Percentiles rank a stretch among this genome's conserved stretches.
Evolutionary conservation across 2,329 filamentous ascomycete species (phyloP).

Genomic region (Colletotrichum phormii): DNA sequence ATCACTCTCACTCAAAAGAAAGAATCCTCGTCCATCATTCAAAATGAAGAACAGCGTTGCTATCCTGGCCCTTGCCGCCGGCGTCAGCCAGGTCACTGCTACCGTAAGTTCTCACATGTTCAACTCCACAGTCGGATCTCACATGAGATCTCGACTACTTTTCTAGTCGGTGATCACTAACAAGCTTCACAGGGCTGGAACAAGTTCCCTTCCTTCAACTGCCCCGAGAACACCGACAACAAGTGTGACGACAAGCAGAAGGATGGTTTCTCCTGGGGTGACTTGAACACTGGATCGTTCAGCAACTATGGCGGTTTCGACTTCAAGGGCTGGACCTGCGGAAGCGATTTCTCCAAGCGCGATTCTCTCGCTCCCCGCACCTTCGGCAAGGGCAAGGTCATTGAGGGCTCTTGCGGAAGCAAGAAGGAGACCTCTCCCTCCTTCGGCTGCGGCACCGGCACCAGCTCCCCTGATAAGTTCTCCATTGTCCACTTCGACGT

Average conservation of each 20-base stretch:
- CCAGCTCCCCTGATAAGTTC: constrained; percentile 66
- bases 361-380: constrained; percentile 64
- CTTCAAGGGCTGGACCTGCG: constrained; percentile 80
- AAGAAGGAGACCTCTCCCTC: constrained; percentile 64
- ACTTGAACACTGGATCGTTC: constrained; percentile 72
- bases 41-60: constrained; percentile 65
- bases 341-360: constrained; percentile 68
- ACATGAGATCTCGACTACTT: background rate
- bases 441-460: constrained; percentile 63
- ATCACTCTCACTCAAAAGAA: constrained; percentile 18
- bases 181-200: constrained; percentile 31
- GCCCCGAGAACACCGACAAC: constrained; percentile 80
- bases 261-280: constrained; percentile 77
- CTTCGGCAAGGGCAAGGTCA: constrained; percentile 66
- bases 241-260: constrained; percentile 78
- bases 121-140: constrained; percentile 32
- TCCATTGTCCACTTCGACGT: constrained; percentile 82
- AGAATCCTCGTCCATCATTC: constrained; percentile 35
- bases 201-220: constrained; percentile 63
- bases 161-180: constrained; percentile 22
- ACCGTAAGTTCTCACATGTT: constrained; percentile 48
- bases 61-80: constrained; percentile 63
- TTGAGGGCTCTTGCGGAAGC: constrained; percentile 64
- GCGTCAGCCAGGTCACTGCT: constrained; percentile 62
- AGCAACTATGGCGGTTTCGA: constrained; percentile 76